A percentile compares a stretch with the other conserved stretches of the same genome.
Evolutionary conservation across 2,329 filamentous ascomycete species (phyloP).

Genomic region (Cladophialophora exuberans): DNA sequence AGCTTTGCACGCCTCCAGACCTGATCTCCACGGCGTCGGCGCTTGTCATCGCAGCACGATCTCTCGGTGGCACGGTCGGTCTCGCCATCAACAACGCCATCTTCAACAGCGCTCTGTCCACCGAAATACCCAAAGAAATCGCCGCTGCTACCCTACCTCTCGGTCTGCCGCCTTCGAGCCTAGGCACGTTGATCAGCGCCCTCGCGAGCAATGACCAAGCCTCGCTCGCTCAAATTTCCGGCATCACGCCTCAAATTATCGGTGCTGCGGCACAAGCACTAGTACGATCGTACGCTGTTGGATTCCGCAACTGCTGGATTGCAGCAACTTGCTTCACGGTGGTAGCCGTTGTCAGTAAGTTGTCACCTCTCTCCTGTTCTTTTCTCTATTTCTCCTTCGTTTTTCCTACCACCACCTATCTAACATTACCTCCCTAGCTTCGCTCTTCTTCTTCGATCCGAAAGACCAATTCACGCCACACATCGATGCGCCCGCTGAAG

Average conservation of each 20-base stretch:
- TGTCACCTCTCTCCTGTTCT: too few species aligned
- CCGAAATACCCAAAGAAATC: constrained; percentile 9
- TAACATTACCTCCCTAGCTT: background rate
- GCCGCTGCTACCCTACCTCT: constrained; percentile 22
- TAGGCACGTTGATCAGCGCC: constrained; percentile 14
- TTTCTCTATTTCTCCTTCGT: too few species aligned
- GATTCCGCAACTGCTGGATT: constrained; percentile 12
- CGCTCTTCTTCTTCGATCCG: constrained; percentile 13
- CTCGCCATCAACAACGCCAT: constrained; percentile 21
- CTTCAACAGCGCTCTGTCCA: constrained; percentile 16
- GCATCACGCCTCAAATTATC: constrained; percentile 19
- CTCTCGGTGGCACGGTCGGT: constrained; percentile 18
- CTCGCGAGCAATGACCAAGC: constrained; percentile 8
- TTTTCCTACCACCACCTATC: background rate
- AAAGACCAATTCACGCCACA: constrained; percentile 15
- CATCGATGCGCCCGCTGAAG: constrained; percentile 19
- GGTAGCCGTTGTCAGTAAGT: constrained; percentile 15
- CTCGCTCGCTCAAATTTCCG: constrained; percentile 3
- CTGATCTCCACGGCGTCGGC: constrained; percentile 19
- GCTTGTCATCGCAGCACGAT: constrained; percentile 14
- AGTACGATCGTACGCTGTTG: constrained; percentile 5
- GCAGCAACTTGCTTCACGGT: constrained; percentile 10
- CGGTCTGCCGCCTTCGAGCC: constrained; percentile 9
- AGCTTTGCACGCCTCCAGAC: constrained; percentile 17
- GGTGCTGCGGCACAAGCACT: constrained; percentile 13